Evolutionary conservation across 1,139 yeast genomes (phyloP).

Genomic region (Torulaspora globosa): DNA sequence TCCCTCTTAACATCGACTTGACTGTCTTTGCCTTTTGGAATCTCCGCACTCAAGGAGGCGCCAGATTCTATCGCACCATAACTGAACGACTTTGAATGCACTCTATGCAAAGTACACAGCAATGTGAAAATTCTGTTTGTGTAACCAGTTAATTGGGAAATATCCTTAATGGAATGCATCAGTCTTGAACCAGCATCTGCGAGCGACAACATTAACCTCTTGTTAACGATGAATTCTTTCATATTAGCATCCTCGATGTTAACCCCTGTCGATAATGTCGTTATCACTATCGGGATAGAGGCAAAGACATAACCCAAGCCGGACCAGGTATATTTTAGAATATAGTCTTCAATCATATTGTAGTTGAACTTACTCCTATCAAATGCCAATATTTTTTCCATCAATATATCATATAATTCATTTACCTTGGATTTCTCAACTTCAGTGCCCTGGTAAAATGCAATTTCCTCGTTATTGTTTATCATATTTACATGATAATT

Average conservation of each 20-base stretch:
- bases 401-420: constrained; percentile 56
- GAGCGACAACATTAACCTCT: constrained; percentile 80
- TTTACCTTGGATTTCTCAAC: constrained; percentile 68
- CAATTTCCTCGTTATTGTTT: constrained; percentile 88
- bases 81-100: constrained; percentile 65
- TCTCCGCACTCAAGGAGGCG: constrained; percentile 2
- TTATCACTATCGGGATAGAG: constrained; percentile 71
- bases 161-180: constrained; percentile 91
- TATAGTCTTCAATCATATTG: constrained; percentile 77
- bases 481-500: constrained; percentile 82
- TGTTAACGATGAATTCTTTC: constrained; percentile 87
- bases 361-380: constrained; percentile 52
- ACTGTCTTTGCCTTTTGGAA: constrained; percentile 4
- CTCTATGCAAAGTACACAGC: constrained; percentile 72
- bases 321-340: constrained; percentile 90
- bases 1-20: constrained; percentile 25
- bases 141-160: constrained; percentile 87
- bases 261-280: constrained; percentile 40
- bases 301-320: constrained; percentile 90
- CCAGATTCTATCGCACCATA: constrained; percentile 45
- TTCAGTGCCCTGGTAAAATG: constrained; percentile 87
- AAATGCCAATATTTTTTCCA: constrained; percentile 46
- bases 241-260: constrained; percentile 52
- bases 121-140: constrained; percentile 81
- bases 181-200: constrained; percentile 97